These are phyloP conservation scores for Byssoonygena ceratinophila DNA, from an alignment of 2,329 filamentous ascomycete genomes.

Conservation along the genomic window DNA sequence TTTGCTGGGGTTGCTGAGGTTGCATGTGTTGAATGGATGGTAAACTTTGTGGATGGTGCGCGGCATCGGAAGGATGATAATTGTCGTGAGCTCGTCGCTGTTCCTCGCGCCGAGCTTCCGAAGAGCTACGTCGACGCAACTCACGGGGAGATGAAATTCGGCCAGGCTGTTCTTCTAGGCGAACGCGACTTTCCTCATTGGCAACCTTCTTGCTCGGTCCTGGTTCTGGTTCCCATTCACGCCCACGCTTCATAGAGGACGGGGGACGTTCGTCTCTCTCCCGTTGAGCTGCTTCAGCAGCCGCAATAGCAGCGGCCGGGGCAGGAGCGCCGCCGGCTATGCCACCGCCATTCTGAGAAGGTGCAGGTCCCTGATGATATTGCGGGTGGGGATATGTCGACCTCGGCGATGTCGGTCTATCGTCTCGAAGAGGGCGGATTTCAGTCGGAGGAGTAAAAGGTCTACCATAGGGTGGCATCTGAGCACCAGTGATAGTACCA, in stretches of 20 bases:
- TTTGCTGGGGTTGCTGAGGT: conserved; percentile 34
- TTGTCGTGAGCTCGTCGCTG: conserved; percentile 63
- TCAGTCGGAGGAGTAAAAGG: conserved; percentile 74
- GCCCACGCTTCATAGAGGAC: conserved; percentile 70
- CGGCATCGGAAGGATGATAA: conserved; percentile 87
- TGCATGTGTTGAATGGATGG: conserved; percentile 41
- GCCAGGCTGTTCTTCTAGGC: conserved; percentile 63
- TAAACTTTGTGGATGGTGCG: conserved; percentile 65
- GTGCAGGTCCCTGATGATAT: conserved; percentile 60
- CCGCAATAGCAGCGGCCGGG: conserved; percentile 54
- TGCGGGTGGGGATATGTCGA: conserved; percentile 73
- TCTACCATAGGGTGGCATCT: conserved; percentile 61
- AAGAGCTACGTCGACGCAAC: conserved; percentile 65
- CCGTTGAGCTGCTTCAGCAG: conserved; percentile 57
- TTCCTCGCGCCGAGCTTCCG: conserved; percentile 57
- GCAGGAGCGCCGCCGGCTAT: conserved; percentile 60
- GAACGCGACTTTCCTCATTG: conserved; percentile 76
- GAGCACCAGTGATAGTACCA: conserved; percentile 44
- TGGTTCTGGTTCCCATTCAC: conserved; percentile 85
- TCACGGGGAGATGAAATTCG: conserved; percentile 56
- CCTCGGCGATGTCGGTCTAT: conserved; percentile 81
- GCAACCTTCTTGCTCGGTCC: conserved; percentile 65
- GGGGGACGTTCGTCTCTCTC: conserved; percentile 63
- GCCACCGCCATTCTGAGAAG: conserved; percentile 33
- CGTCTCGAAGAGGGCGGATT: conserved; percentile 70